These are phyloP conservation scores for Penicillium sp. DNA, from an alignment of 2,329 filamentous ascomycete species.

Conservation along the genomic window DNA sequence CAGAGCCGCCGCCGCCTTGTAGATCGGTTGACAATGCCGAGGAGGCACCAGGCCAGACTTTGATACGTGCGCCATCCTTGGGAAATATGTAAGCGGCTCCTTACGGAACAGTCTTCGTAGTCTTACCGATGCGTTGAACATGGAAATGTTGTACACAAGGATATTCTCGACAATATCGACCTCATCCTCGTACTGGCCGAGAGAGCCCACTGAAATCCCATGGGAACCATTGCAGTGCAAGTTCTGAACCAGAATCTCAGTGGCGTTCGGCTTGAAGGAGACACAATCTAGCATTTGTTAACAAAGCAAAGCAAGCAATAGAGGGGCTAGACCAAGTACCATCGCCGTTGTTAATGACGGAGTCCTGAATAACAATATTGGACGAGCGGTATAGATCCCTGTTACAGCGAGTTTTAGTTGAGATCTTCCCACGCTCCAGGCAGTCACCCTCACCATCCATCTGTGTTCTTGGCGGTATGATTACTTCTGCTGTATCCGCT, in stretches of 20 bases:
- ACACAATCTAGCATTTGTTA: conserved; percentile 56
- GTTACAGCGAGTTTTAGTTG: background rate
- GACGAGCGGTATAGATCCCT: conserved; percentile 53
- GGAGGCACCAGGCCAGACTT: conserved; percentile 64
- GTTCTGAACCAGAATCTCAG: conserved; percentile 65
- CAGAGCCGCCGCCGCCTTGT: conserved; percentile 63
- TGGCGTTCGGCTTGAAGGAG: conserved; percentile 71
- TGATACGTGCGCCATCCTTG: conserved; percentile 66
- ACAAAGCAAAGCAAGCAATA: background rate
- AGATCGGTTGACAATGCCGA: conserved; percentile 59
- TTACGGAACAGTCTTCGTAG: conserved; percentile 23
- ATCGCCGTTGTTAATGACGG: conserved; percentile 62
- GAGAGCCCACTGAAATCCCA: conserved; percentile 68
- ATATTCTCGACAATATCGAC: conserved; percentile 67
- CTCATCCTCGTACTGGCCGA: conserved; percentile 64
- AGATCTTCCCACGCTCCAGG: background rate
- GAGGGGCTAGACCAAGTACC: conserved; percentile 32
- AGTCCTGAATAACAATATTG: conserved; percentile 66
- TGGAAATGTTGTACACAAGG: conserved; percentile 60
- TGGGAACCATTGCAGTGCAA: conserved; percentile 67
- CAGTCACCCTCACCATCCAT: conserved; percentile 47
- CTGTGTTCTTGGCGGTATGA: conserved; percentile 63
- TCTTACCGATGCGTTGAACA: conserved; percentile 53
- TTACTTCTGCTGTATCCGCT: conserved; percentile 52
- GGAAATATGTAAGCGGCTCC: background rate